Conservation (phyloP, 345 rosid species). For the Psidium friedrichsthalianum region DNA sequence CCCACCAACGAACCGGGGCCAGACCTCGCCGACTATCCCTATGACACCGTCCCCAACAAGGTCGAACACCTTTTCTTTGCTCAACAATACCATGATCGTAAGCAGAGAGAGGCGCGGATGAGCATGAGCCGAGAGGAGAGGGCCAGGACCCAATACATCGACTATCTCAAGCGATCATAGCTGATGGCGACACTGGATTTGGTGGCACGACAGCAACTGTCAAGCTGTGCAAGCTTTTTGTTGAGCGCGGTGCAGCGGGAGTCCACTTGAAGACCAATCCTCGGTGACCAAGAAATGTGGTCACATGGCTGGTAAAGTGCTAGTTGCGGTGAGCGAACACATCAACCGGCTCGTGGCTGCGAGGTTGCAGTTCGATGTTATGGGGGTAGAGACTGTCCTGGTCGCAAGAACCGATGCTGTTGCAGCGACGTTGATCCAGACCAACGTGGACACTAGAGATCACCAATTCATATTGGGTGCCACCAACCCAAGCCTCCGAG, state of each 20-base stretch:
- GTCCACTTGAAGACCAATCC: constrained; percentile 94
- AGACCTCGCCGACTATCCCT: constrained; percentile 93
- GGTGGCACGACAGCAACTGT: constrained; percentile 95
- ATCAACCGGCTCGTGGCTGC: constrained; percentile 91
- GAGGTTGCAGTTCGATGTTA: constrained; percentile 85
- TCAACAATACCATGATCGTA: constrained; percentile 91
- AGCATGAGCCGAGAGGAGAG: constrained; percentile 79
- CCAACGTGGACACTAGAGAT: constrained; percentile 74
- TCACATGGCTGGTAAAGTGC: constrained; percentile 96
- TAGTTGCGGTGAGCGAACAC: constrained; percentile 85
- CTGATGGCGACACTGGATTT: constrained; percentile 93
- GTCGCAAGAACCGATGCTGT: constrained; percentile 94
- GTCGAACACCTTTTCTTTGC: constrained; percentile 92
- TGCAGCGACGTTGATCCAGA: constrained; percentile 74
- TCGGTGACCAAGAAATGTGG: constrained; percentile 94
- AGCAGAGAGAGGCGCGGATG: constrained; percentile 90
- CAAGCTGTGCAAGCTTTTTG: constrained; percentile 91
- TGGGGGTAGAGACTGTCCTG: constrained; percentile 87
- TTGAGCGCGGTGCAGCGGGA: constrained; percentile 92
- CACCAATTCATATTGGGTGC: constrained; percentile 91
- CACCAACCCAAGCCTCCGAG: constrained; percentile 62
- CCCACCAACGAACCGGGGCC: constrained; percentile 95
- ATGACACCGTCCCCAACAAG: constrained; percentile 91
- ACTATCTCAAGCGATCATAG: constrained; percentile 86
- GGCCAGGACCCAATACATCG: constrained; percentile 72